Conservation (phyloP, 2,329 filamentous ascomycete genomes). For the Pezicula neosporulosa region DNA sequence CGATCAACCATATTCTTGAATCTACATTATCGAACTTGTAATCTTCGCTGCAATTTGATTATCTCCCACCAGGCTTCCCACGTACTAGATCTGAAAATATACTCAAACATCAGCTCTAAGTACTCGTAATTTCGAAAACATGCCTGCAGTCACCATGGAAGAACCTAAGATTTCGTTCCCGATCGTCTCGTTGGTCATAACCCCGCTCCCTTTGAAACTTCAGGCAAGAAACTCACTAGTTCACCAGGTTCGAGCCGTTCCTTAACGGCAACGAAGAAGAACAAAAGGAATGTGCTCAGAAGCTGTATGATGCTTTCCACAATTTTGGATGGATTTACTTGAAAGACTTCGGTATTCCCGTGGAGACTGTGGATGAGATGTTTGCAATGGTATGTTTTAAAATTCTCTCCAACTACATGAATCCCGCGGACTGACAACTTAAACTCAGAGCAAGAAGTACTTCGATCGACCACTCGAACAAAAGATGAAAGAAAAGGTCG, state of each 20-base stretch:
- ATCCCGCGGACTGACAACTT: background rate
- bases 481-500: background rate
- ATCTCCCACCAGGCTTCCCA: no score
- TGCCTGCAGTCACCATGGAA: background rate
- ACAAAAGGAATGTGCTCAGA: background rate
- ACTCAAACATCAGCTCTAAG: no score
- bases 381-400: background rate
- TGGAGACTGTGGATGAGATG: conserved; percentile 1
- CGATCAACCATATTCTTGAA: no score
- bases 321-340: conserved; percentile 2
- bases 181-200: background rate
- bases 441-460: conserved; percentile 1
- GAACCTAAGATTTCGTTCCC: background rate
- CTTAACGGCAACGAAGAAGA: background rate
- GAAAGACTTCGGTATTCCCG: background rate
- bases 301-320: conserved; percentile 2
- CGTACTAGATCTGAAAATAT: no score
- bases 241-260: background rate
- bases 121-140: no score
- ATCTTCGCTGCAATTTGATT: no score
- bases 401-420: background rate
- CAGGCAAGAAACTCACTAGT: no score
- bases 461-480: background rate
- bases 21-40: no score
- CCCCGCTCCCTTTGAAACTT: no score